Base-by-base conservation (phyloP, 768 basidiomycete species). In the Kockovaella imperatae region DNA sequence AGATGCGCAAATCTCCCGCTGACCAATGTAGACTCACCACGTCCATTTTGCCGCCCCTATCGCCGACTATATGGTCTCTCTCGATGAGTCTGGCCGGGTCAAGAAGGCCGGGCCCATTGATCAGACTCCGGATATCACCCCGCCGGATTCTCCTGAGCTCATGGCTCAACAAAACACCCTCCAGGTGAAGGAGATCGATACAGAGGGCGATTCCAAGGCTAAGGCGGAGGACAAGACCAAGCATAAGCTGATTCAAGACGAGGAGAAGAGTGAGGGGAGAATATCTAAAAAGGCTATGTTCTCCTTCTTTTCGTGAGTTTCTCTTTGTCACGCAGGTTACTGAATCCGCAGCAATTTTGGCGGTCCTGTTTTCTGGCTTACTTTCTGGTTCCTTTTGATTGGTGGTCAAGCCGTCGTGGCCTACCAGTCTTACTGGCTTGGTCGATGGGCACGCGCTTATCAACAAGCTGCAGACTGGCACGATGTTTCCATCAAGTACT, bases 221-320 rank as follows among this genome's bases (percentile, higher is more conserved):
- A 52, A 57, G 49, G 44, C 28, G 32, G 59, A 50, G 34, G 57
- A 50, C 31, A 61, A 54, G 43, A 35, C 46, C 20, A 59, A 47
- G 4, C 51, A 62, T 17, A 71, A 70, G 51, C 57, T 71, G 1
- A 51, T 71, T 13, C 46, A 60, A 18, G 67, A 53, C 11, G 72
- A 72, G 39, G 70, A 72, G 50, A 72, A 71, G 56, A 52, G 54
- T 13, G 68, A 68, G 47, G 68, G 68, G 6, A 40, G 67, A n/a
- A 67, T 71, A 45, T 67, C 68, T 3, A 49, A 57, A 14, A 15
- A 42, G 35, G 62, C 69, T 4, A 52, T 69, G 50, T 42, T 69
- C 20, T 47, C 50, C 10, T 69, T 63, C 57, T 60, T 67, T 48
- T 45, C 39, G 46, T 53, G 10, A 44, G 51, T 52, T 72, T n/a